Evolutionary conservation across 805 yeast genomes (phyloP).

Genomic region (Candida pini): DNA sequence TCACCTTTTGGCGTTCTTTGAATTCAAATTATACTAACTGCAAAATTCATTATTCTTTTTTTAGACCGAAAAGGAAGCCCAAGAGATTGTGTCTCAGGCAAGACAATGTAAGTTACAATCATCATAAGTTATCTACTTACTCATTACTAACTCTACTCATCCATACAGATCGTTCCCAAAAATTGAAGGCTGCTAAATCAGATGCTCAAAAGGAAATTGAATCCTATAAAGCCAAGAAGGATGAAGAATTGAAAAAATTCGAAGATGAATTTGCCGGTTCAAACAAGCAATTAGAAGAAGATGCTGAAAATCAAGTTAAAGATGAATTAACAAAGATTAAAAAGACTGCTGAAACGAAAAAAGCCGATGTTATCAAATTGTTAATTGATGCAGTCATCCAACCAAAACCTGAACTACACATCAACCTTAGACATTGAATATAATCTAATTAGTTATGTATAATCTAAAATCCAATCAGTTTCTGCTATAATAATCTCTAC

Average conservation of each 20-base stretch:
- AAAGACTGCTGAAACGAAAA: constrained; percentile 56
- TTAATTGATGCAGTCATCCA: constrained; percentile 73
- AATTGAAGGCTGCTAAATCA: constrained; percentile 87
- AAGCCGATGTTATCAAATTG: constrained; percentile 62
- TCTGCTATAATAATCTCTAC: too few relatives aligned
- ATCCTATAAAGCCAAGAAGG: constrained; percentile 79
- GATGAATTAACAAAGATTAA: constrained; percentile 63
- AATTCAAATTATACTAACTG: constrained; percentile 4
- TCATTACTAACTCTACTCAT: background rate
- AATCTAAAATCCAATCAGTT: too few relatives aligned
- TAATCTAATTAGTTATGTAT: too few relatives aligned
- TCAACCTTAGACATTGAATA: too few relatives aligned
- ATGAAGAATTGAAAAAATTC: constrained; percentile 66
- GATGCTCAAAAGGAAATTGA: constrained; percentile 90
- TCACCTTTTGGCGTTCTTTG: background rate
- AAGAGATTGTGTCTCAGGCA: constrained; percentile 88
- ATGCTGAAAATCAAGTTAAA: constrained; percentile 71
- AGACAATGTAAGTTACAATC: constrained; percentile 63
- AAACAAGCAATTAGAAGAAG: constrained; percentile 70
- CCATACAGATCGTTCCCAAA: constrained; percentile 61
- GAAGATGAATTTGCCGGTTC: constrained; percentile 70
- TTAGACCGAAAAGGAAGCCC: constrained; percentile 95
- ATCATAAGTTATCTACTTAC: too few relatives aligned
- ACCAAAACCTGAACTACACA: constrained; percentile 79
- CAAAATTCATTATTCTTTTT: background rate